Base-by-base conservation (phyloP, 176 grass and related monocot species). In the Puya raimondii region DNA sequence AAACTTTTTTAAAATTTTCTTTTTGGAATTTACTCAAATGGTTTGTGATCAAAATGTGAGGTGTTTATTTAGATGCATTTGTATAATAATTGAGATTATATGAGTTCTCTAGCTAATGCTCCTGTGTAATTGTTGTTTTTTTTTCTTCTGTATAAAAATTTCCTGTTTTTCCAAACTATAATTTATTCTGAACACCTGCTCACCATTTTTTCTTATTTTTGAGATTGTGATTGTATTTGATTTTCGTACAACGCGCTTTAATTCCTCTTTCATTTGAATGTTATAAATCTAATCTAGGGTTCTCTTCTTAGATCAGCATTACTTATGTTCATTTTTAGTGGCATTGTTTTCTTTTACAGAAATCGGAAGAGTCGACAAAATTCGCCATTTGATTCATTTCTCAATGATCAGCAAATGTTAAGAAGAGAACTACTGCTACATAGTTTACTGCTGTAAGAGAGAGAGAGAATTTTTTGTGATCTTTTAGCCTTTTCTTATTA, bases 71-170 rank as follows among this genome's bases (percentile, higher is more conserved):
- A 33, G 29, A 33, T 33, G 3, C 29, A 33, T 33, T 33, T 33
- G 29, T 5, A 33, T 33, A 33, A 33, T 6, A 33, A 3, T 33
- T 33, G 29, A 33, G 29, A 75, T 49, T 18, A n/a, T 18, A n/a
- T 68, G 1, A 63, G 63, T 50, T 77, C 54, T 33, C 49, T 27
- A 70, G 73, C 50, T 23, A 21, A n/a, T 63, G 16, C 17, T 21
- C 9, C 22, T 63, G 9, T 63, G 58, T 63, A 63, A 33, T 33
- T 33, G 29, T 33, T 29, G 27, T 3, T 29, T 29, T 29, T 5
- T 33, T 6, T 6, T 3, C 4, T 33, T 6, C 4, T 33, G 4
- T 33, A 33, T 4, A 33, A 4, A 33, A 5, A 5, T 33, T 33
- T 33, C 4, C 29, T 33, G 29, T 33, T 33, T 33, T 33, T 23